A percentile compares a stretch with the other conserved stretches of the same genome.
Conservation (phyloP, 306 rosid genomes). For the Sphenostylis stenocarpa region DNA sequence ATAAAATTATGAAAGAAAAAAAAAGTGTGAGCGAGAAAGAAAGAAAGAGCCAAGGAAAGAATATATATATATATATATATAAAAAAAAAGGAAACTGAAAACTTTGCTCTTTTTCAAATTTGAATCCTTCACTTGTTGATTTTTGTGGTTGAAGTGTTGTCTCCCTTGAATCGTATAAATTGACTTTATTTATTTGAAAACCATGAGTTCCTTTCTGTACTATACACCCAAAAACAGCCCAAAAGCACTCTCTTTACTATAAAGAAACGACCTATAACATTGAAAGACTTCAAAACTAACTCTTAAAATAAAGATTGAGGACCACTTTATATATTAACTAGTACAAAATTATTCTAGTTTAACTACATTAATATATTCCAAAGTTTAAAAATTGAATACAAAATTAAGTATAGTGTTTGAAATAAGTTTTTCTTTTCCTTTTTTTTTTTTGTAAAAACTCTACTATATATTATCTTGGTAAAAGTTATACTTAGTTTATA, state of each 20-base stretch:
- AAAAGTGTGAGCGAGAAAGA: not conserved
- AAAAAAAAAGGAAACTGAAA: not conserved
- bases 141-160: conserved; percentile 35
- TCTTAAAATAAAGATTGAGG: not conserved
- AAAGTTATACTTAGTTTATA: no score
- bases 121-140: conserved; percentile 26
- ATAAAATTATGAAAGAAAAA: conserved; percentile 1
- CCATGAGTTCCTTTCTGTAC: conserved; percentile 25
- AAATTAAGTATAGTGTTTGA: no score
- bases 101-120: conserved; percentile 27
- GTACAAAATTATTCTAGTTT: no score
- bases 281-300: conserved; percentile 22
- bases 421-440: no score
- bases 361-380: no score
- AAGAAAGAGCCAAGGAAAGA: not conserved
- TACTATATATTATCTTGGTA: no score
- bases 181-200: conserved; percentile 30
- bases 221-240: conserved; percentile 22
- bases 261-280: not conserved
- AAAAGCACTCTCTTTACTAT: conserved; percentile 25
- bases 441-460: no score
- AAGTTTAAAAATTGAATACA: no score
- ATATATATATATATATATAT: no score
- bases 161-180: conserved; percentile 36
- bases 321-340: no score